These are phyloP conservation scores for Chlamydomonas sphaeroides DNA, from an alignment of 139 green algal genomes.

Conservation along the genomic window DNA sequence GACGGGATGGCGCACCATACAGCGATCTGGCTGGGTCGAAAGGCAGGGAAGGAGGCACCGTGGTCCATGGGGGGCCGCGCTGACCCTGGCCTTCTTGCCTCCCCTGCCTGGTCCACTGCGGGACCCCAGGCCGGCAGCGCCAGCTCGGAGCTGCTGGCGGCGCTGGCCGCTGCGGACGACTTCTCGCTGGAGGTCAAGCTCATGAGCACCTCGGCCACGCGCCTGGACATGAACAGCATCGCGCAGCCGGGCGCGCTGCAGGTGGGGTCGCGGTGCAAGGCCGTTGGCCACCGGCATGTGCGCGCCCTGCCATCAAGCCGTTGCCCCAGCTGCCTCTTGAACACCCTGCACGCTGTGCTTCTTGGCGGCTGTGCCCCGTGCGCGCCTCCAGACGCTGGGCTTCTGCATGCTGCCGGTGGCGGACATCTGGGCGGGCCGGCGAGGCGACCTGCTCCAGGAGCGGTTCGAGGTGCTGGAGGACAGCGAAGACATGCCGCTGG, in stretches of 20 bases:
- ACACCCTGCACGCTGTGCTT: too few species aligned
- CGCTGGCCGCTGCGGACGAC: not conserved
- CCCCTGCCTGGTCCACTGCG: too few species aligned
- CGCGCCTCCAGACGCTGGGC: not conserved
- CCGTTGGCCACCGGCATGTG: too few species aligned
- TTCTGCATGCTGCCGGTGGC: constrained; percentile 16
- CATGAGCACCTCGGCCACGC: constrained; percentile 3
- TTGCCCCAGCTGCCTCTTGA: too few species aligned
- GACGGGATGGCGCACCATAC: not conserved
- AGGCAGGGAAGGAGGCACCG: too few species aligned
- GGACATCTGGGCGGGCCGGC: constrained; percentile 24
- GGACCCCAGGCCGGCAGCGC: not conserved
- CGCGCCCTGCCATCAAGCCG: too few species aligned
- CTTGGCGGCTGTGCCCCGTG: too few species aligned
- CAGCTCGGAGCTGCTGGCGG: not conserved
- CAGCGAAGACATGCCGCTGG: not conserved
- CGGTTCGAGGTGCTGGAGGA: constrained; percentile 20
- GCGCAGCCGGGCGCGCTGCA: constrained; percentile 22
- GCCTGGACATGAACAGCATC: constrained; percentile 10
- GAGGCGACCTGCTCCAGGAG: constrained; percentile 20
- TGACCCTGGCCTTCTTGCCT: too few species aligned
- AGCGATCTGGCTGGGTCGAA: too few species aligned
- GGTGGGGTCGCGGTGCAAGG: not conserved
- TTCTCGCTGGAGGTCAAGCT: constrained; percentile 27
- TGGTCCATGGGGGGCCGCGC: too few species aligned